Evolutionary conservation across 352 stramenopile species (phyloP), one percentile per base, ranked within the genome.

Genomic region (Thalassiosira exigua): DNA sequence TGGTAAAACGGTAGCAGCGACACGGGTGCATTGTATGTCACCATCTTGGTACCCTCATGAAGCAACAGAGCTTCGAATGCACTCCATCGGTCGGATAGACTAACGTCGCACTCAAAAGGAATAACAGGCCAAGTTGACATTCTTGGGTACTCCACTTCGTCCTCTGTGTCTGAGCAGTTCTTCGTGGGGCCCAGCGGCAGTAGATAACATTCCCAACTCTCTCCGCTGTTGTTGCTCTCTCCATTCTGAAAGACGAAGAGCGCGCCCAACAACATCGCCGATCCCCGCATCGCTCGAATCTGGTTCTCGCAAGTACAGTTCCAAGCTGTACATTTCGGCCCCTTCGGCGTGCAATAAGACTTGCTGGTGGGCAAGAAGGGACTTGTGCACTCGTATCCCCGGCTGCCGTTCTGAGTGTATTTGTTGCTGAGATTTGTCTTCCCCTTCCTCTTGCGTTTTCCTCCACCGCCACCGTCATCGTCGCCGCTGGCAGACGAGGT

Each of bases 261-360:
- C 5, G 79, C 79, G 51, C 79, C 79, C 26, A 86, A 52, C 30
- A 86, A 41, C 2, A 32, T 32, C 21, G 79, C 72, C 24, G 52
- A 48, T 33, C 21, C 54, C 48, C 66, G 66, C 27, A 60, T 73
- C 32, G 66, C 72, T 14, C 79, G 51, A 50, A 86, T 70, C 66
- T 86, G 79, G 22, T 46, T 26, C 14, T 86, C 79, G 33, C 79
- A 86, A 17, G 51, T 83, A 60, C 79, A 86, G 52, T 86, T 86
- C 79, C 79, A 86, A 27, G 60, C 46, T 9, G 50, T 70, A 57
- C 79, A 86, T 26, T 12, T n/a, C 32, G 60, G 52, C 21, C 79
- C 79, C 68, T 86, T 86, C 39, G 65, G 58, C 12, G 79, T 86
- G 59, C 79, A 86, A 44, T 86, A 86, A 59, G 68, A 75, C 59